Evolutionary conservation across 2,329 filamentous ascomycete species (phyloP), one percentile per base, ranked within the genome.

Genomic region (Cucurbitaria berberidis): DNA sequence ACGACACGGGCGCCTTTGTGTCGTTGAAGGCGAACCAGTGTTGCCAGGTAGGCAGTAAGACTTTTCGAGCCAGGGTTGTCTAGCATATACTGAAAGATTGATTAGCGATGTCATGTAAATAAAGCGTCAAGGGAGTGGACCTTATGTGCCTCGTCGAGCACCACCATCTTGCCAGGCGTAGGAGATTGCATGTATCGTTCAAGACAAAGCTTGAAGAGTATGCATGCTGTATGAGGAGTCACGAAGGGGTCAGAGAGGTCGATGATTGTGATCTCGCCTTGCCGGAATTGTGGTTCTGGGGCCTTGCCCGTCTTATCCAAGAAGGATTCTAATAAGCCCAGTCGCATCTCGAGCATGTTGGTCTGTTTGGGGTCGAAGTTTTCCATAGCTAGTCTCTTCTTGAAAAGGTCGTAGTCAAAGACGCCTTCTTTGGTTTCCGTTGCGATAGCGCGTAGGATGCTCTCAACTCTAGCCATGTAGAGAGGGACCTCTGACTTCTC

Each of bases 81-180:
- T 11, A 63, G 83, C 81, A 91, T 86, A 67, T 87, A 91, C 75
- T 83, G 48, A 21, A 39, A 24, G 7, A 16, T 21, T 13, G 18
- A 35, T 63, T 35, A 62, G 55, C 27, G 7, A 3, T 22, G 9
- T 29, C 26, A 21, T 11, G 1, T 35, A 6, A 46, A 9, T 3
- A 21, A 9, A 11, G 2, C 21, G 1, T 5, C 6, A 24, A 11
- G 35, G 21, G 26, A 15, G 35, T 50, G 44, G 70, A 84, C 82
- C 63, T 92, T 92, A 68, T 95, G 90, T 0, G 90, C 90, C 67
- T 93, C 89, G 57, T 93, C 89, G 0, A 93, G 77, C 0, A 88
- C 88, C 13, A 93, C 74, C 32, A 92, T 78, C 4, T 85, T 81
- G 0, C 87, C 70, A 0, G 70, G 60, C 0, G 62, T 58, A 1